Evolutionary conservation across 495 filamentous ascomycete genomes (phyloP).

Genomic region (Thermothielavioides terrestris): DNA sequence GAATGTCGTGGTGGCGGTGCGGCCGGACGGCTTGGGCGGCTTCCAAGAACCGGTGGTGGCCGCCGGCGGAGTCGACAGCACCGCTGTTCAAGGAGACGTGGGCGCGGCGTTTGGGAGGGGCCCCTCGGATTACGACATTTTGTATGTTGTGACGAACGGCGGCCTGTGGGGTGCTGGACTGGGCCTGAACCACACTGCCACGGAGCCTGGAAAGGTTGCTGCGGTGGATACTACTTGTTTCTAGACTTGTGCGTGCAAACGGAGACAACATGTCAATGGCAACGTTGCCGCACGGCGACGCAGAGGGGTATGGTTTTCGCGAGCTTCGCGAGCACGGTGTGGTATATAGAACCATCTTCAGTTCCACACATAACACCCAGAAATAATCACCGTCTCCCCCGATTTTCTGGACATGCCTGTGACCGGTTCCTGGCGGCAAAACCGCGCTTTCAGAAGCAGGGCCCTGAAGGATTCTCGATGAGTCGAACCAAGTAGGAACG

Average conservation of each 20-base stretch:
- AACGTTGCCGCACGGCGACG: not conserved
- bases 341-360: no score
- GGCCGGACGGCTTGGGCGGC: not conserved
- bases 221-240: not conserved
- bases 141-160: not conserved
- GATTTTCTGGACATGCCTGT: no score
- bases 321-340: no score
- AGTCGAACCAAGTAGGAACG: no score
- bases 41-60: not conserved
- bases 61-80: not conserved
- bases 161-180: not conserved
- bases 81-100: not conserved
- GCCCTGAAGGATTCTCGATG: no score
- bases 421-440: no score
- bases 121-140: not conserved
- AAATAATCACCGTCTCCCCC: no score
- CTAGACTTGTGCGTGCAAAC: not conserved
- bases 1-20: not conserved
- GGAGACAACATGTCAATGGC: not conserved
- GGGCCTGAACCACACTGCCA: not conserved
- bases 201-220: not conserved
- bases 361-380: no score
- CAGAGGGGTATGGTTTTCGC: no score
- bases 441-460: no score
- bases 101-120: not conserved